phyloP scores from a whole-genome alignment of 768 basidiomycete genomes.

The Podaxis sp. region DNA sequence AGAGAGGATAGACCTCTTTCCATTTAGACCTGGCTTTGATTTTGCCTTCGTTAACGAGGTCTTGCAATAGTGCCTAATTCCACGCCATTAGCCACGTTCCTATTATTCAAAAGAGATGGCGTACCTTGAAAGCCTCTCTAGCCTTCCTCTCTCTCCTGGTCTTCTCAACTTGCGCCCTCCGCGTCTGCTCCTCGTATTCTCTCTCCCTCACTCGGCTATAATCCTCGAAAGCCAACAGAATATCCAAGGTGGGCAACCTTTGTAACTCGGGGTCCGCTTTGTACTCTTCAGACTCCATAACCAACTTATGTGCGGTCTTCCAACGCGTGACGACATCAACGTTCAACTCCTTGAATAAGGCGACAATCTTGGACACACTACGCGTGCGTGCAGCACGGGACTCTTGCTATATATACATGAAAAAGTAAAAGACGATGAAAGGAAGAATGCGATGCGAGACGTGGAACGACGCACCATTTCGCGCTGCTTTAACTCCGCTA shows the following conservation, averaged over 20 bases:
- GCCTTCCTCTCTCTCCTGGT: conserved; percentile 84
- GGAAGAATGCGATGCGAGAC: conserved; percentile 2
- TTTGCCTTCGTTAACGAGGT: conserved; percentile 60
- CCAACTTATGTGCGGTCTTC: conserved; percentile 77
- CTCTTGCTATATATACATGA: conserved; percentile 56
- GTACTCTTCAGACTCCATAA: conserved; percentile 80
- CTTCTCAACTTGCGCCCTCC: conserved; percentile 79
- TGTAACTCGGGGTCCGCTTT: conserved; percentile 72
- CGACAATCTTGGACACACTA: conserved; percentile 79
- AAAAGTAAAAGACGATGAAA: neutral
- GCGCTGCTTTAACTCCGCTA: conserved; percentile 78
- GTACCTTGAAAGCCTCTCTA: conserved; percentile 85
- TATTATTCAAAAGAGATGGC: conserved; percentile 19
- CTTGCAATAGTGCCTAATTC: conserved; percentile 64
- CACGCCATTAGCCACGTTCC: neutral
- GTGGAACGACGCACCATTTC: conserved; percentile 68
- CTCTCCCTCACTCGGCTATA: conserved; percentile 87
- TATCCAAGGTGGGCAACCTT: conserved; percentile 85
- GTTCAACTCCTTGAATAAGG: conserved; percentile 81
- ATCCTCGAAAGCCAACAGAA: conserved; percentile 91
- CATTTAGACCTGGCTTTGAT: conserved; percentile 86
- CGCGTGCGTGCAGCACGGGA: conserved; percentile 72
- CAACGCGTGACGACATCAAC: conserved; percentile 95
- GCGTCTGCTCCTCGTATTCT: conserved; percentile 87
- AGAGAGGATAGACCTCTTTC: conserved; percentile 81